phyloP scores from a whole-genome alignment of 768 basidiomycete genomes.

The Leccinum rimulosum region DNA sequence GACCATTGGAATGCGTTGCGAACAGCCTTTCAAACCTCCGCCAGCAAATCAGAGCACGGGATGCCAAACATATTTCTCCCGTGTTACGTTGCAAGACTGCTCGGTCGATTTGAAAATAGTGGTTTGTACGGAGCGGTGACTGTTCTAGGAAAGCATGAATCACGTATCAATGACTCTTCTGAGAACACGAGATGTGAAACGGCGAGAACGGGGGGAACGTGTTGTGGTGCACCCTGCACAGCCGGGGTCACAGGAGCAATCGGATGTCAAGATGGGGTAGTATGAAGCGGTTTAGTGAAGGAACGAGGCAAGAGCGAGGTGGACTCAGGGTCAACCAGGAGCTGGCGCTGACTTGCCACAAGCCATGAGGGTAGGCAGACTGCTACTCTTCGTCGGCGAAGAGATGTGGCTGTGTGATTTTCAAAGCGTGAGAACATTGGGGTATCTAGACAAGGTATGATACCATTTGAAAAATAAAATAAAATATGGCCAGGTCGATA shows the following conservation, averaged over 20 bases:
- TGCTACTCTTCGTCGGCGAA: neutral
- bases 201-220: constrained; percentile 13
- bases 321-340: neutral
- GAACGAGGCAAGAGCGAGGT: constrained; percentile 17
- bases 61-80: neutral
- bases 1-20: neutral
- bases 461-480: constrained; percentile 19
- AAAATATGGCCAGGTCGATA: constrained; percentile 14
- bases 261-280: constrained; percentile 9
- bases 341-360: neutral
- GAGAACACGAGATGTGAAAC: neutral
- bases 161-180: neutral
- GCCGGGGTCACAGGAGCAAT: neutral
- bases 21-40: no score
- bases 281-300: constrained; percentile 6
- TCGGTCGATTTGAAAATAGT: neutral
- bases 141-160: neutral
- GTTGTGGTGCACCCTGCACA: neutral
- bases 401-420: constrained; percentile 31
- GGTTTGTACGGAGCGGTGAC: neutral
- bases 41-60: neutral
- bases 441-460: constrained; percentile 24
- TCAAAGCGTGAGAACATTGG: constrained; percentile 31
- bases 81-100: neutral
- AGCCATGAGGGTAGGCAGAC: neutral